phyloP scores from a whole-genome alignment of 2,329 filamentous ascomycete species.

The Bipolaris oryzae region DNA sequence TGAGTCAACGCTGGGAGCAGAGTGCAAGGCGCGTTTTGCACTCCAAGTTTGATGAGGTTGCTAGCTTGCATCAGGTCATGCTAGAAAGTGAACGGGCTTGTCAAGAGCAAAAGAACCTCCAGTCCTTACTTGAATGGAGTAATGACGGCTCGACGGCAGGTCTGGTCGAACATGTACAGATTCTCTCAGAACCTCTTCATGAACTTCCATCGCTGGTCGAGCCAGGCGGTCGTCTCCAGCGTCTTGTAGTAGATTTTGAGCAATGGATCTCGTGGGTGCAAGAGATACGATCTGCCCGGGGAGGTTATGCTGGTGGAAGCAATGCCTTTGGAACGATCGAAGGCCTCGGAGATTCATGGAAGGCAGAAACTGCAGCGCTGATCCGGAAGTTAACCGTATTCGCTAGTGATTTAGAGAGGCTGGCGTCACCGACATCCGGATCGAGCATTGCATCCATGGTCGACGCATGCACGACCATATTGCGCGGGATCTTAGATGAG shows the following conservation, averaged over 20 bases:
- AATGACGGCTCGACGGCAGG: slow-evolving; percentile 31
- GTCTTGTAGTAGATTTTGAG: slow-evolving; percentile 40
- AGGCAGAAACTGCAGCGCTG: slow-evolving; percentile 41
- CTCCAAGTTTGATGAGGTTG: slow-evolving; percentile 46
- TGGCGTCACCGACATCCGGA: slow-evolving; percentile 34
- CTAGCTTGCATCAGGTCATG: slow-evolving; percentile 44
- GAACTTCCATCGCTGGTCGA: slow-evolving; percentile 45
- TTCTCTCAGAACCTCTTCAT: slow-evolving; percentile 44
- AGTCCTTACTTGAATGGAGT: slow-evolving; percentile 46
- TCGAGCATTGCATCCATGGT: slow-evolving; percentile 45
- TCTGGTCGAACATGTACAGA: slow-evolving; percentile 44
- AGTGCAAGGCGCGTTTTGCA: slow-evolving; percentile 41
- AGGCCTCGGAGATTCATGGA: slow-evolving; percentile 44
- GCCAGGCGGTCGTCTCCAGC: slow-evolving; percentile 40
- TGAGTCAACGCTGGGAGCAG: slow-evolving; percentile 38
- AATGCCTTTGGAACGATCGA: slow-evolving; percentile 30
- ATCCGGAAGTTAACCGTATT: slow-evolving; percentile 44
- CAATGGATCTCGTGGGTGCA: slow-evolving; percentile 42
- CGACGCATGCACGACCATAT: slow-evolving; percentile 34
- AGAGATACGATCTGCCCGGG: slow-evolving; percentile 32
- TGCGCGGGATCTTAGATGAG: slow-evolving; percentile 42
- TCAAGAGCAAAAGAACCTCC: slow-evolving; percentile 46
- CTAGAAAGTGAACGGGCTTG: slow-evolving; percentile 44
- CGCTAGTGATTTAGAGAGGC: slow-evolving; percentile 38
- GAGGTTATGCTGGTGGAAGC: slow-evolving; percentile 7